A percentile compares a stretch with the other conserved stretches of the same genome.
These are phyloP conservation scores for Cryptococcus maquisensis DNA, from an alignment of 1,284 basidiomycete species.

Conservation along the genomic window DNA sequence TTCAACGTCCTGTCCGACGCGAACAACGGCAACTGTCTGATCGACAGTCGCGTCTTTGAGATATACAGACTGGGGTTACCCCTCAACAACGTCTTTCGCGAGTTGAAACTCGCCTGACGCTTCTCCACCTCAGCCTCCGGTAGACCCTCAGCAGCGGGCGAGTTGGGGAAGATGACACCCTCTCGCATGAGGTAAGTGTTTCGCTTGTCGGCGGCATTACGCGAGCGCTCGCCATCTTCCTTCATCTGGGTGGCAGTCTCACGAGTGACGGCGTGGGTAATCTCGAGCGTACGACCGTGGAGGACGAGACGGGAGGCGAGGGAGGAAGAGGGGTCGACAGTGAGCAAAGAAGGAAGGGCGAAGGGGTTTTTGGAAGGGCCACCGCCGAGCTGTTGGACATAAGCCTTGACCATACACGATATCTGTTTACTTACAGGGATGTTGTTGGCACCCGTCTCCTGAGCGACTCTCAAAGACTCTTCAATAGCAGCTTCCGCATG, in stretches of 20 bases:
- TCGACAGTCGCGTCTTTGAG: slow-evolving; percentile 85
- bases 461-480: slow-evolving; percentile 69
- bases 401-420: not conserved
- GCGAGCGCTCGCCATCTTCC: slow-evolving; percentile 74
- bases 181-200: slow-evolving; percentile 95
- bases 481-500: slow-evolving; percentile 82
- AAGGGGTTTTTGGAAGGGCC: slow-evolving; percentile 68
- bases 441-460: slow-evolving; percentile 54
- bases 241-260: slow-evolving; percentile 81
- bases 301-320: slow-evolving; percentile 79
- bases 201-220: slow-evolving; percentile 90
- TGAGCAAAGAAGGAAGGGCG: slow-evolving; percentile 76
- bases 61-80: slow-evolving; percentile 92
- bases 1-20: slow-evolving; percentile 86
- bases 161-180: slow-evolving; percentile 77
- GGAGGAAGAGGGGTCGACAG: slow-evolving; percentile 88
- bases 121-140: slow-evolving; percentile 72
- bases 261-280: slow-evolving; percentile 83
- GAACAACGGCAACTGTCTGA: slow-evolving; percentile 87
- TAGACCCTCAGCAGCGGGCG: slow-evolving; percentile 67
- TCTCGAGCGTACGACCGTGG: slow-evolving; percentile 88
- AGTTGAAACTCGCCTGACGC: slow-evolving; percentile 74
- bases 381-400: slow-evolving; percentile 37
- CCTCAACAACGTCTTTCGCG: slow-evolving; percentile 71
- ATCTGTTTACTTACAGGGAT: slow-evolving; percentile 35